Evolutionary conservation across 352 stramenopile species (phyloP).

Genomic region (Phytophthora rubi): DNA sequence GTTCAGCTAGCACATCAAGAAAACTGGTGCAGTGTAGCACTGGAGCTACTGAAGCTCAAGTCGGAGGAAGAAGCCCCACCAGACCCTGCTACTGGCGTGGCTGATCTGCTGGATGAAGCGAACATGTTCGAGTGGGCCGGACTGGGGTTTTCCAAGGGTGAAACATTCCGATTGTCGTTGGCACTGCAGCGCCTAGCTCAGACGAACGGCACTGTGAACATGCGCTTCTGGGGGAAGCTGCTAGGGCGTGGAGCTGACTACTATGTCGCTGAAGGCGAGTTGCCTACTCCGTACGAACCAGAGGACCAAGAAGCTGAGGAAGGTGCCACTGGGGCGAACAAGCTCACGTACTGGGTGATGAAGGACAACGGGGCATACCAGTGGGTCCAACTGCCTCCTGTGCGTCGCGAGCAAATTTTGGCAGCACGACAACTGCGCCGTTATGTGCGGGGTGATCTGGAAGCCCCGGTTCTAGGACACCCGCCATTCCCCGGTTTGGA

Average conservation of each 20-base stretch:
- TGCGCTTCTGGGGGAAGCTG: slow-evolving; percentile 92
- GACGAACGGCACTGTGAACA: slow-evolving; percentile 58
- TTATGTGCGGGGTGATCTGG: slow-evolving; percentile 84
- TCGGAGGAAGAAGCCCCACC: slow-evolving; percentile 53
- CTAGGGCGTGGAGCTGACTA: slow-evolving; percentile 76
- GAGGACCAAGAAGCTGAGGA: slow-evolving; percentile 80
- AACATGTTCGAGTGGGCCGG: slow-evolving; percentile 88
- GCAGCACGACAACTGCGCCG: slow-evolving; percentile 77
- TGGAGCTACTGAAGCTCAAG: slow-evolving; percentile 65
- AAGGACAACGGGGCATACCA: slow-evolving; percentile 79
- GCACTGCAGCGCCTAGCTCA: slow-evolving; percentile 67
- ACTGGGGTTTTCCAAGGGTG: slow-evolving; percentile 71
- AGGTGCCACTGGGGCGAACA: slow-evolving; percentile 77
- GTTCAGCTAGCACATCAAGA: slow-evolving; percentile 64
- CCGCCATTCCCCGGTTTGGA: slow-evolving; percentile 90
- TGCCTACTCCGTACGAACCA: slow-evolving; percentile 48
- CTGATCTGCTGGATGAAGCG: slow-evolving; percentile 77
- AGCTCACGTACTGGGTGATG: slow-evolving; percentile 92
- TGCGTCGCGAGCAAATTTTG: slow-evolving; percentile 81
- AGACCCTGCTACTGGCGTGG: slow-evolving; percentile 51
- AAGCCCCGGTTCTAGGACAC: slow-evolving; percentile 79
- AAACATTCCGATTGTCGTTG: slow-evolving; percentile 78
- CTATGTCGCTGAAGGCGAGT: slow-evolving; percentile 86
- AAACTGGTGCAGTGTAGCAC: slow-evolving; percentile 64
- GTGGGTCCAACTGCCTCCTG: slow-evolving; percentile 85